Conservation (phyloP, 768 basidiomycete genomes). For the Leucosporidium scottii region DNA sequence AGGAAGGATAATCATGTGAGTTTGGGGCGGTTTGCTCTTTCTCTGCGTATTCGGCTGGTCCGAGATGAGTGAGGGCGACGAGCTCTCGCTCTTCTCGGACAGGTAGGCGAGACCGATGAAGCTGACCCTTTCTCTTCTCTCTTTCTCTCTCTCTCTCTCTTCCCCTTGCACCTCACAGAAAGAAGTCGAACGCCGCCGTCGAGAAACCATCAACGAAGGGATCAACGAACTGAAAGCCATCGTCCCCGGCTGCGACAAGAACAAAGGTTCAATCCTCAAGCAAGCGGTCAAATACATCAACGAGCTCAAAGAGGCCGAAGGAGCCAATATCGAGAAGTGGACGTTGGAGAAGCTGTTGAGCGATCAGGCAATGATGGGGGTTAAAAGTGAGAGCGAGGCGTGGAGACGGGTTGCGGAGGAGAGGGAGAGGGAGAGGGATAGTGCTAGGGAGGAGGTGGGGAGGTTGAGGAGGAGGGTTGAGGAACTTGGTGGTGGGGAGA, state of each 20-base stretch:
- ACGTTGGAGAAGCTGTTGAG: slow-evolving; percentile 83
- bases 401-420: too few relatives aligned
- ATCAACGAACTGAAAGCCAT: slow-evolving; percentile 46
- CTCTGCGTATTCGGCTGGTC: too few relatives aligned
- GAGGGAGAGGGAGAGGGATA: too few relatives aligned
- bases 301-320: slow-evolving; percentile 83
- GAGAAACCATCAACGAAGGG: slow-evolving; percentile 93
- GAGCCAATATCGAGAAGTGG: slow-evolving; percentile 87
- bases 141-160: not conserved
- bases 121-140: too few relatives aligned
- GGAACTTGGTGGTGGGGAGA: too few relatives aligned
- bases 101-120: too few relatives aligned
- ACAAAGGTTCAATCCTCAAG: slow-evolving; percentile 76
- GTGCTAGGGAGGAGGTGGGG: too few relatives aligned
- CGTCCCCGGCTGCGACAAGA: slow-evolving; percentile 10
- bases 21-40: too few relatives aligned
- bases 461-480: too few relatives aligned
- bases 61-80: too few relatives aligned
- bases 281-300: slow-evolving; percentile 88
- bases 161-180: slow-evolving; percentile 55
- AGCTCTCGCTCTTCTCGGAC: too few relatives aligned
- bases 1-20: slow-evolving; percentile 75
- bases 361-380: slow-evolving; percentile 53
- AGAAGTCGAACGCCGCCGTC: slow-evolving; percentile 91
- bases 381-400: too few relatives aligned